Conservation (phyloP, 108 stramenopile genomes). For the Fragilariopsis cylindrus region DNA sequence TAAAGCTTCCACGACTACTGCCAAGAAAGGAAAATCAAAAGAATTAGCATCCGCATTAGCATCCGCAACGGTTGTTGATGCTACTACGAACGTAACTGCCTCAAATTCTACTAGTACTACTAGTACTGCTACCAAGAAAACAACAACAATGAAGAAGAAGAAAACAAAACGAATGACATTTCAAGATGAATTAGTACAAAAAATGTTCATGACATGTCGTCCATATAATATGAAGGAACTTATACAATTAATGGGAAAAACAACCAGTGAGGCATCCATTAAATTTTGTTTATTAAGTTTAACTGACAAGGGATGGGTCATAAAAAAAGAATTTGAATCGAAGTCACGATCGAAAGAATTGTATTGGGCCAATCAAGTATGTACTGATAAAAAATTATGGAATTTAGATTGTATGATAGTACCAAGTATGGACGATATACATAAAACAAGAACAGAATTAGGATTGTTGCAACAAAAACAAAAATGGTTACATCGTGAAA, state of each 20-base stretch:
- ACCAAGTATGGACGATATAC: conserved; percentile 42
- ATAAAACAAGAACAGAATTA: conserved; percentile 28
- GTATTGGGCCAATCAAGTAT: conserved; percentile 67
- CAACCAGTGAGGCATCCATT: conserved; percentile 60
- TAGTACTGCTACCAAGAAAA: not conserved
- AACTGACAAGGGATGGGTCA: conserved; percentile 64
- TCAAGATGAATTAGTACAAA: conserved; percentile 67
- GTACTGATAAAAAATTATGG: conserved; percentile 36
- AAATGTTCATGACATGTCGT: conserved; percentile 62
- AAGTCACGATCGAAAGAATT: conserved; percentile 54
- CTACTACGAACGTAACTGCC: not conserved
- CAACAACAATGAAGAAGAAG: conserved; percentile 11
- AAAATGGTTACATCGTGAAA: conserved; percentile 28
- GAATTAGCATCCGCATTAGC: not conserved
- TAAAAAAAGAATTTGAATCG: conserved; percentile 67
- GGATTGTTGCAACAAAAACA: conserved; percentile 28
- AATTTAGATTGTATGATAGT: conserved; percentile 21
- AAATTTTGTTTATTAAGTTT: conserved; percentile 68
- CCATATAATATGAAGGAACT: conserved; percentile 74
- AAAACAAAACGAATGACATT: conserved; percentile 63
- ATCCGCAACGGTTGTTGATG: too few relatives aligned
- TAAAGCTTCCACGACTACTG: not conserved
- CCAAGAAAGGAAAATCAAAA: not conserved
- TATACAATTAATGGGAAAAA: conserved; percentile 44
- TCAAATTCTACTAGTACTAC: not conserved